Evolutionary conservation across 2,329 filamentous ascomycete genomes (phyloP), one percentile per base, ranked within the genome.

Genomic region (Diaporthe sp.): DNA sequence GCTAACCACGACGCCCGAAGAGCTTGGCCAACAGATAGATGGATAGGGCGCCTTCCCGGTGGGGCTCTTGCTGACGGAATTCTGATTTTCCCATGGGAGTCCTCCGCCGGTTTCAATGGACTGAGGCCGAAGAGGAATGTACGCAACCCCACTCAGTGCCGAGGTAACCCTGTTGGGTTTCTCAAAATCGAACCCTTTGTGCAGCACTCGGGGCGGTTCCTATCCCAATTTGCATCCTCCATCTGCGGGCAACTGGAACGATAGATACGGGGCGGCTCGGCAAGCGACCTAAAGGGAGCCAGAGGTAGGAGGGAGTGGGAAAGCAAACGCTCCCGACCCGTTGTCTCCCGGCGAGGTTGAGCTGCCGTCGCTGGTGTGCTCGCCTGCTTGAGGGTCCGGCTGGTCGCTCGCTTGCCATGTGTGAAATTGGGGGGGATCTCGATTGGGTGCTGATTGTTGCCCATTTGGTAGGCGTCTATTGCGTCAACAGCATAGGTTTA

Each of bases 361-460:
- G 42, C 42, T 65, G 31, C 39, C 12, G 60, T 46, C 60, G 60
- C 17, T 22, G 60, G 39, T 25, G 42, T 3, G 25, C 13, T 44
- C 25, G 39, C 60, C n/a, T 44, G 39, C 13, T 46, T n/a, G 25
- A 34, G 61, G 28, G 61, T 34, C 25, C 46, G n/a, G 57, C 31
- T 53, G 15, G 46, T 42, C n/a, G 58, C 58, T 42, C 3, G 51
- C n/a, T 42, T 39, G 65, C 49, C 34, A 28, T n/a, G 31, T 25
- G 65, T 4, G 49, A 53, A 22, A 39, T 39, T 34, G 34, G 34
- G 34, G 65, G 65, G 71, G 67, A 75, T 75, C 74, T 75, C 70
- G 74, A 75, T 75, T 39, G 31, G 8, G 34, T 73, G 74, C 53
- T 73, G 70, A 73, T 60, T 73, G 46, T 53, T 75, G 42, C 74